Conservation (phyloP, 1,139 yeast species). For the Zygoascus hellenicus region DNA sequence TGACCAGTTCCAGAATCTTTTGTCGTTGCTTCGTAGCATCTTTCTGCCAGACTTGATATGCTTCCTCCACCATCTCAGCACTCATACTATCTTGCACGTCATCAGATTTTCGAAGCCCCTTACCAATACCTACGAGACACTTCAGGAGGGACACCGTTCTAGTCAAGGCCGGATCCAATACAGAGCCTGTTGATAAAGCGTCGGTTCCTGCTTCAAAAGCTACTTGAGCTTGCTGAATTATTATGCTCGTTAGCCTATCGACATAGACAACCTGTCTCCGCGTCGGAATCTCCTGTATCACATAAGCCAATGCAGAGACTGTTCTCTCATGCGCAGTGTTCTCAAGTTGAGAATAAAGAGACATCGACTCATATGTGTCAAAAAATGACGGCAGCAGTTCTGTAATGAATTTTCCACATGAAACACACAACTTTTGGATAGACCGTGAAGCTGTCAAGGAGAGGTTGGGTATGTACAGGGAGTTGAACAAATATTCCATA, state of each 20-base stretch:
- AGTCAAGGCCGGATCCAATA: neutral
- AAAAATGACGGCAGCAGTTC: constrained; percentile 30
- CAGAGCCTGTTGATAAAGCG: neutral
- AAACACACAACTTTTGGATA: constrained; percentile 34
- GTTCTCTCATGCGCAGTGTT: constrained; percentile 34
- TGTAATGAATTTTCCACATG: constrained; percentile 28
- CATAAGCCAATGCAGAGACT: constrained; percentile 34
- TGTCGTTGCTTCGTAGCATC: constrained; percentile 43
- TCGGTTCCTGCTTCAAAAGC: constrained; percentile 4
- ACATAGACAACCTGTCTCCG: constrained; percentile 23
- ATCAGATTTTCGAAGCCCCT: constrained; percentile 44
- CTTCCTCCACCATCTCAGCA: constrained; percentile 12
- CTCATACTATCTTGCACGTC: constrained; percentile 28
- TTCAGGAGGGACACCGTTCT: constrained; percentile 44
- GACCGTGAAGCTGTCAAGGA: constrained; percentile 35
- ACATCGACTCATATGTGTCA: constrained; percentile 27
- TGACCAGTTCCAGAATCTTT: constrained; percentile 39
- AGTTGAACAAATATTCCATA: constrained; percentile 33
- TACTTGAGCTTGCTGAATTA: constrained; percentile 19
- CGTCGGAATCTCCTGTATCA: constrained; percentile 30
- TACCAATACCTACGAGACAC: constrained; percentile 63
- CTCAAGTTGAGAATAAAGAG: constrained; percentile 19
- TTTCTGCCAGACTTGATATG: constrained; percentile 29
- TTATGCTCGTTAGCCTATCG: constrained; percentile 23
- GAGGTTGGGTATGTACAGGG: constrained; percentile 24